Base-by-base conservation (phyloP, 768 basidiomycete genomes). In the Leucocoprinus birnbaumii region DNA sequence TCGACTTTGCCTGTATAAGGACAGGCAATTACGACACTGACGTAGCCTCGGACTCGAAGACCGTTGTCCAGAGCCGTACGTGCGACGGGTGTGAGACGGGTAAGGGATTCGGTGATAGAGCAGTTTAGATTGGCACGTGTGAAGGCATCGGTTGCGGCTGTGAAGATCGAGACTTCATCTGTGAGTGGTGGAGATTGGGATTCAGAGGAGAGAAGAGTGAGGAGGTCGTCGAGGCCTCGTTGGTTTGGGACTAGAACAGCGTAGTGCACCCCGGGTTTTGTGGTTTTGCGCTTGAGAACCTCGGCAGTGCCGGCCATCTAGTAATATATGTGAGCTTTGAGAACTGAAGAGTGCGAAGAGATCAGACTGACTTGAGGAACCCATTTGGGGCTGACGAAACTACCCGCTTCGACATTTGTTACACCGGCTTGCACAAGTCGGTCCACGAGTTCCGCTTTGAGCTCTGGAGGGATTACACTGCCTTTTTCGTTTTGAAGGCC, bases 331-430 rank as follows among this genome's bases (percentile, higher is more conserved):
- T 35, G 3, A 45, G 24, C 7, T 21, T 7, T 21, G 13, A 19
- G 43, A 21, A 21, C 10, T 26, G 18, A 26, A 13, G 18, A 47
- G 26, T 3, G 18, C 8, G 11, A 7, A 27, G 25, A 27, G 27
- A 27, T 16, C 16, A 26, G 2, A 68, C 76, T 48, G 58, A 85
- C 94, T 82, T 95, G 94, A 0, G 93, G 94, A 22, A 95, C 89
- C 89, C 92, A 92, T 69, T 93, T 94, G 0, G 90, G 89, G 67
- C 91, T 91, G 55, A 95, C 94, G 65, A 96, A 94, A 66, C 91
- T 92, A 6, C 94, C 94, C 0, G 84, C 82, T 69, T 95, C 93
- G 60, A 95, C 86, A 53, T 74, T 82, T 57, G 74, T 73, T 61
- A 84, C 65, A 0, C 92, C 94, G 9, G 91, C 86, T 16, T 66